These are phyloP conservation scores for Ambrosia hybrid DNA, from an alignment of 140 eudicot species.

Conservation along the genomic window DNA sequence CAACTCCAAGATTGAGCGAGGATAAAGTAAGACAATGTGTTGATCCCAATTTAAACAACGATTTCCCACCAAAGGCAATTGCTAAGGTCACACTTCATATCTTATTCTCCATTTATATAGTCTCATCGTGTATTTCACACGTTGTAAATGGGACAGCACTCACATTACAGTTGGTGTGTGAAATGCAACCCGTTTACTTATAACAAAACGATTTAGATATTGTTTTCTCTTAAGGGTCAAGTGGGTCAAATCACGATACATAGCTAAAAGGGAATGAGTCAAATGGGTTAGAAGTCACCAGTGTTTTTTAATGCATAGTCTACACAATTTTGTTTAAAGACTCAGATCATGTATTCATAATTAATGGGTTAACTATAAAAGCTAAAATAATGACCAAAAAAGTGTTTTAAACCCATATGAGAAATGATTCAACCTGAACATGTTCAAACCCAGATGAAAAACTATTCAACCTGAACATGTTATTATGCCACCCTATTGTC, in stretches of 20 bases:
- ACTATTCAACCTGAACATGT: constrained; percentile 2
- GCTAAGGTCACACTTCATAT: constrained; percentile 49
- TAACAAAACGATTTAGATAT: not conserved
- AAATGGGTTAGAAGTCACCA: not conserved
- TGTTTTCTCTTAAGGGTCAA: not conserved
- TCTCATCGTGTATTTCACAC: constrained; percentile 6
- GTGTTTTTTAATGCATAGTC: not conserved
- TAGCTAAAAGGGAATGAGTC: not conserved
- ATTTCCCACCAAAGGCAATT: constrained; percentile 59
- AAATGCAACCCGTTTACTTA: not conserved
- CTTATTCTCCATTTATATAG: not conserved
- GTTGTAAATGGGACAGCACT: not conserved
- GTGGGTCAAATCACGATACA: not conserved
- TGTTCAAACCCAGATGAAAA: too few species aligned
- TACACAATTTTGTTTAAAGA: not conserved
- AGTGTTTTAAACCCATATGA: not conserved
- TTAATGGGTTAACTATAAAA: not conserved
- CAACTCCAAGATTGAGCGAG: constrained; percentile 71
- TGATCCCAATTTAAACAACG: constrained; percentile 58
- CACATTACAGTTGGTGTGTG: not conserved
- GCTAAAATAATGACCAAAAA: too few species aligned
- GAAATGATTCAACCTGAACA: too few species aligned
- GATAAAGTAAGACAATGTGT: constrained; percentile 75
- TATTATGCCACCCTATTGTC: not conserved
- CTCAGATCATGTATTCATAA: not conserved